Evolutionary conservation across 179 eudicot species (phyloP), one percentile per base, ranked within the genome.

Genomic region (Corrigiola litoralis): DNA sequence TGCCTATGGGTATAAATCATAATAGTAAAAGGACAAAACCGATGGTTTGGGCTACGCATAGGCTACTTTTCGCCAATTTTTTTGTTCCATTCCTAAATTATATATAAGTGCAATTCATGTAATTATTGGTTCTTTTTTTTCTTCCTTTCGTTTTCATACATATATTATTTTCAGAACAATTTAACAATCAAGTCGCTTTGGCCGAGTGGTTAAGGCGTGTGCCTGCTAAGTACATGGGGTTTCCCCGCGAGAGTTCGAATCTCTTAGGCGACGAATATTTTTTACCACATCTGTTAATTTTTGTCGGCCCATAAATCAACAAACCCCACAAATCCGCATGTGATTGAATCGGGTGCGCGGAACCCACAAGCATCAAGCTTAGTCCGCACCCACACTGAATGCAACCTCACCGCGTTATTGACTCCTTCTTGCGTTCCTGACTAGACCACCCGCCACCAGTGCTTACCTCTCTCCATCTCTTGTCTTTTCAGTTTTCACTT

Each of bases 191-290:
- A 36, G 72, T 66, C 77, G 77, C 77, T 66, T 72, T 66, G 77
- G 72, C 77, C 72, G 72, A 72, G 77, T 72, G 77, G 72, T 72
- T 67, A 72, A 72, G 77, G 77, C 68, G 68, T 67, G 77, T 67
- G 72, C 72, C 77, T 73, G 77, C 68, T 73, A 67, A 73, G 77
- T 67, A 73, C 72, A 72, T 72, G 72, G 67, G 67, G 50, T 72
- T 60, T 67, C 72, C 76, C 71, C 58, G 67, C 68, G 51, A 66
- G 71, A 65, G 76, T 60, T 72, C 76, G 77, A 72, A 72, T 72
- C 68, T 61, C 72, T 72, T 67, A 52, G 76, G 76, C 75, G 75
- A 59, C 76, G 76, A 0, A 1, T 18, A 4, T 0, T 14, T n/a
- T 71, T 71, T 21, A 1, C 0, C 4, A 10, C 1, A 1, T 29